Percentiles rank a stretch among this genome's conserved stretches.
These are phyloP conservation scores for Aegilops longissima DNA, from an alignment of 176 grass and related monocot genomes.

Conservation along the genomic window DNA sequence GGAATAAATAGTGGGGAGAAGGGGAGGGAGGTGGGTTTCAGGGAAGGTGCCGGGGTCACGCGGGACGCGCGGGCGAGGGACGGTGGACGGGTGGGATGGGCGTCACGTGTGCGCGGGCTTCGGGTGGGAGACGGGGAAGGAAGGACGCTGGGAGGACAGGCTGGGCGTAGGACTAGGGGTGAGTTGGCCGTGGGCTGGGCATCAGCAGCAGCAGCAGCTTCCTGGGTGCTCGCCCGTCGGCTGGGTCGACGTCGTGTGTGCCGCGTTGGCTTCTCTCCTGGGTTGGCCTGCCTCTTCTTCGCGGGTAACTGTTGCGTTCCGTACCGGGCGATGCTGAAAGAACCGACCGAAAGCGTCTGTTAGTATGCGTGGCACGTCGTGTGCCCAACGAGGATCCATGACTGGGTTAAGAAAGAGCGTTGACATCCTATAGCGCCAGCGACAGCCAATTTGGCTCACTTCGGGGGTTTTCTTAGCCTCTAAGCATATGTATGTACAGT, in stretches of 20 bases:
- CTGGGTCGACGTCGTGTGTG: neutral
- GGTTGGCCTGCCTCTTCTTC: no score
- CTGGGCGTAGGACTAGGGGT: neutral
- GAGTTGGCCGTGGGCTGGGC: constrained; percentile 19
- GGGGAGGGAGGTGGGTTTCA: constrained; percentile 25
- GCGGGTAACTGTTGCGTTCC: no score
- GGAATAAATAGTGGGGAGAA: constrained; percentile 39
- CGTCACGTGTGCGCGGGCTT: constrained; percentile 4
- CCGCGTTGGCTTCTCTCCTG: neutral
- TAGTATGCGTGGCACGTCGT: no score
- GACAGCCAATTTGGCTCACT: no score
- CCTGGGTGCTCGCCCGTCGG: constrained; percentile 6
- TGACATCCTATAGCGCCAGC: no score
- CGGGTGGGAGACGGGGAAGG: neutral
- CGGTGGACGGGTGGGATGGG: constrained; percentile 13
- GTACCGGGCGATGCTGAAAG: no score
- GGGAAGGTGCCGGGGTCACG: constrained; percentile 41
- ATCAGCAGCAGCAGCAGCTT: constrained; percentile 14
- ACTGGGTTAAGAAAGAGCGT: no score
- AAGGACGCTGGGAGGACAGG: constrained; percentile 6
- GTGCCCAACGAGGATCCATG: no score
- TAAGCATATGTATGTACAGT: no score
- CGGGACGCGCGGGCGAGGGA: neutral
- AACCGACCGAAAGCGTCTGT: no score
- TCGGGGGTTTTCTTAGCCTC: no score